A percentile compares a stretch with the other conserved stretches of the same genome.
Conservation (phyloP, 1,284 basidiomycete species). For the Lentinula novae-zelandiae region DNA sequence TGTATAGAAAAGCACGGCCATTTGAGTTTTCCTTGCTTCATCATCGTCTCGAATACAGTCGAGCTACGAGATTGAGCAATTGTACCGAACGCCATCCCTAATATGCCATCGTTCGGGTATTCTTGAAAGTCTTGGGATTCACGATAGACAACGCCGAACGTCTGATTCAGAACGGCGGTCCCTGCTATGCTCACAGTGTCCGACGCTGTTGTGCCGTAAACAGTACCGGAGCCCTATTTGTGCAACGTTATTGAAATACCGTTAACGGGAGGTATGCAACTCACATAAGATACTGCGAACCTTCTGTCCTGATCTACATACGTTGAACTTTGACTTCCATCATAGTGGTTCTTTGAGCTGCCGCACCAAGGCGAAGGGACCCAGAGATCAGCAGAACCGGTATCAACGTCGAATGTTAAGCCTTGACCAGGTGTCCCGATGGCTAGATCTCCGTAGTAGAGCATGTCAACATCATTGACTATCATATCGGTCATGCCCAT, state of each 20-base stretch:
- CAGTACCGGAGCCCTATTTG: conserved; percentile 45
- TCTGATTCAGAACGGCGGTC: conserved; percentile 40
- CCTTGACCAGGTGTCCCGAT: conserved; percentile 46
- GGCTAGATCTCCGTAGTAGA: conserved; percentile 46
- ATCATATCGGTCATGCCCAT: background rate
- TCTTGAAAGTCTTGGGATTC: conserved; percentile 41
- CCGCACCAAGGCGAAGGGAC: conserved; percentile 36
- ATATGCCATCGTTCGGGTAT: conserved; percentile 48
- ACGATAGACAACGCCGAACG: conserved; percentile 42
- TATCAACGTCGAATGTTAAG: conserved; percentile 52
- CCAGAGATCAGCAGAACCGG: conserved; percentile 61
- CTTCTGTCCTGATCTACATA: conserved; percentile 27
- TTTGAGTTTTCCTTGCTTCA: conserved; percentile 36
- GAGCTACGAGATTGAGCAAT: conserved; percentile 42
- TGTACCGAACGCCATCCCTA: conserved; percentile 56
- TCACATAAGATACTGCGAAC: conserved; percentile 53
- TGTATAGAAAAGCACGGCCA: conserved; percentile 56
- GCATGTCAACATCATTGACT: conserved; percentile 31
- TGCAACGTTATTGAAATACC: background rate
- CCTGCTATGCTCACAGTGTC: conserved; percentile 48
- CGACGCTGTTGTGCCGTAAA: conserved; percentile 39
- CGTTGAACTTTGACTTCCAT: conserved; percentile 35
- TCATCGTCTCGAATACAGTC: conserved; percentile 64
- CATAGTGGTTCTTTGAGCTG: conserved; percentile 33
- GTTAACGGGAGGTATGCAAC: background rate